Conservation (phyloP, 495 filamentous ascomycete genomes). For the Aspergillus campestris region DNA sequence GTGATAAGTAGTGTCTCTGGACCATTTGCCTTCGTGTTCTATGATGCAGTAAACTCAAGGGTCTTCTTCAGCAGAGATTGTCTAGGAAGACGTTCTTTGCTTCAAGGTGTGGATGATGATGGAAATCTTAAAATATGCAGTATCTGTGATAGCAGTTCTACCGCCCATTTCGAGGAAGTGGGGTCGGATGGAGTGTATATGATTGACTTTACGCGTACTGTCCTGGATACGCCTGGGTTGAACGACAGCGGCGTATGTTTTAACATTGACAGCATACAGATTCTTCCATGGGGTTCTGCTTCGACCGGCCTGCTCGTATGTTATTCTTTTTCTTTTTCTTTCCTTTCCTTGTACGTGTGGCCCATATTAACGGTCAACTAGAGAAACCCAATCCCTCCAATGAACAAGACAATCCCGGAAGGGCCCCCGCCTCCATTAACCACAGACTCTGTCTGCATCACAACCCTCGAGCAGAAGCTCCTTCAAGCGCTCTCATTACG, state of each 20-base stretch:
- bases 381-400: constrained; percentile 53
- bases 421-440: constrained; percentile 29
- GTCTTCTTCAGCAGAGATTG: constrained; percentile 80
- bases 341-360: background rate
- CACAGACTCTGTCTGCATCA: constrained; percentile 44
- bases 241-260: background rate
- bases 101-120: constrained; percentile 40
- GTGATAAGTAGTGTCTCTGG: constrained; percentile 62
- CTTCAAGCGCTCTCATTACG: constrained; percentile 55
- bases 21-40: constrained; percentile 89
- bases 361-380: constrained; percentile 8
- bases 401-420: constrained; percentile 48
- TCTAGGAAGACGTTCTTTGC: constrained; percentile 75
- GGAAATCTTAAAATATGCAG: constrained; percentile 63
- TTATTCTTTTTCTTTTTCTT: background rate
- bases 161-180: constrained; percentile 63
- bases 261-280: constrained; percentile 22
- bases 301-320: constrained; percentile 33
- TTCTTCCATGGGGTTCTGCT: constrained; percentile 18
- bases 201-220: constrained; percentile 40
- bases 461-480: constrained; percentile 49
- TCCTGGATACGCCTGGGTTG: background rate
- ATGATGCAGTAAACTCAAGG: constrained; percentile 49
- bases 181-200: constrained; percentile 71
- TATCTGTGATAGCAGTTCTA: constrained; percentile 49